Evolutionary conservation across 805 yeast genomes (phyloP), one percentile per base, ranked within the genome.

Genomic region (Ogataea ganodermae): DNA sequence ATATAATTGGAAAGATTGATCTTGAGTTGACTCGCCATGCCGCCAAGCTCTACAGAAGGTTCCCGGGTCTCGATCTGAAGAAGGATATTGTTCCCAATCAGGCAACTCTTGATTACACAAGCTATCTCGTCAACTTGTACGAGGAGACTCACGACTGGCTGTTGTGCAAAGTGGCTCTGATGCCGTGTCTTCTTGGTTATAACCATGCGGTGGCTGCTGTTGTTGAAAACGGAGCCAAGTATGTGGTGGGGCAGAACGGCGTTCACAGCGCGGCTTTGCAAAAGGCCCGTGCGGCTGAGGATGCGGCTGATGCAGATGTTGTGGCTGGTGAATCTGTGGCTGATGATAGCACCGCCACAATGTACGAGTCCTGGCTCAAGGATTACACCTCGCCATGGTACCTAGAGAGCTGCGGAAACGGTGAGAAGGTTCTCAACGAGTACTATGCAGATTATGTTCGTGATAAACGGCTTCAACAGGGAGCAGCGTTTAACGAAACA

Each of bases 181-280:
- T 89, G 6, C 94, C 96, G 1, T 87, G 96, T 63, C 65, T 86
- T 41, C 76, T 82, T 60, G 96, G 95, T 1, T 85, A 85, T 61
- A 77, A 76, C 28, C 72, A 76, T 40, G 89, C 90, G 1, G 2
- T 66, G 49, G 53, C 50, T 18, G 46, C 30, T 13, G 17, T 50
- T 20, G 14, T 24, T 18, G n/a, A 27, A 9, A 23, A 27, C 17
- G 50, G 44, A 9, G 35, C 49, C 21, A 48, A 44, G 26, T 53
- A 50, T 22, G 16, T 36, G 28, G 46, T 51, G 30, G 61, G 55
- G 27, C 46, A 51, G 21, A n/a, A 27, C 3, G 46, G 35, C 9
- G 16, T 21, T 5, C 13, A 33, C 30, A 40, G 35, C 16, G 17
- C 8, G 4, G 78, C 72, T 1, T 35, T 42, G 16, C 13, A 44